Evolutionary conservation across 179 eudicot species (phyloP), one percentile per base, ranked within the genome.

Genomic region (Silene noctiflora): DNA sequence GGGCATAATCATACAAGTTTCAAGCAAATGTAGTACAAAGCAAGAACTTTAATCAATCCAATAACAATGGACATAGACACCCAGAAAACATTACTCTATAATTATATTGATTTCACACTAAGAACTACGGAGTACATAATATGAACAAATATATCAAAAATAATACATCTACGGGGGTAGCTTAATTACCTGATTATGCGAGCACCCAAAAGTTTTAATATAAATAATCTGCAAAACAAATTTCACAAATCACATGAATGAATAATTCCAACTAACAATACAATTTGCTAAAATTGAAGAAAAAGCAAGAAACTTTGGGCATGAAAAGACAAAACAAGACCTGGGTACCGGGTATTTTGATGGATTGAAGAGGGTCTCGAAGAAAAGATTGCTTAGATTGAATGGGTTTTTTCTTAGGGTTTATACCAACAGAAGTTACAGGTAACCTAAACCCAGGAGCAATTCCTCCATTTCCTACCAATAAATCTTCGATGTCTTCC

Each of bases 341-440:
- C 97, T 94, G 94, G 63, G 98, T 92, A 75, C 98, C 98, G n/a
- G 98, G 98, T 77, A 94, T 87, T 77, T 83, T 87, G 66, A 91
- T 69, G 67, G 94, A 83, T 62, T 80, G 84, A 80, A 86, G 81
- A 17, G 87, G 86, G 77, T 77, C 77, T 81, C 85, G 88, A 76
- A 81, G 63, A 29, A 83, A 75, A 74, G 69, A 82, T 14, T 29
- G 71, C 33, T 69, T 78, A 63, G 80, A 69, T 25, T 83, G 63
- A 22, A 68, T 25, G 76, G 77, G 46, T 79, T 86, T 92, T 75
- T 81, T 88, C 81, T 87, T 90, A 24, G 81, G 87, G 77, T 88
- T 90, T 66, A 92, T 74, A 35, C 91, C 91, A 27, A 90, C 88
- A 14, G 96, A 83, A 17, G 88, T 66, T 16, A 92, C 61, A 17